These are phyloP conservation scores for Fusarium goolgardi DNA, from an alignment of 2,329 filamentous ascomycete genomes.

Conservation along the genomic window DNA sequence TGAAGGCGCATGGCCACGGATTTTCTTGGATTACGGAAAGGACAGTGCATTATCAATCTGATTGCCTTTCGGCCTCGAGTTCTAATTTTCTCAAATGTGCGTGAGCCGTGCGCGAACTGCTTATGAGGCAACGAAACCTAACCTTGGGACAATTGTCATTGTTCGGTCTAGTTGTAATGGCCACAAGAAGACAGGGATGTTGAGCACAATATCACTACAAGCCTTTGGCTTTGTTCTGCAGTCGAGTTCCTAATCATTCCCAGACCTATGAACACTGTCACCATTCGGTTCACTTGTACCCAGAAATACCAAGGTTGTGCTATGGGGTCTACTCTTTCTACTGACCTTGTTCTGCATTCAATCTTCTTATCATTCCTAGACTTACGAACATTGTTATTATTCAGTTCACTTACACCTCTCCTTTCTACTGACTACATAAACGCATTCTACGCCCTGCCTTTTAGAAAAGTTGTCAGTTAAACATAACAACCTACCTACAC, in stretches of 20 bases:
- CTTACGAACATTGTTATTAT: constrained; percentile 1
- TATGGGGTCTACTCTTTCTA: neutral
- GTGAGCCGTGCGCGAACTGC: neutral
- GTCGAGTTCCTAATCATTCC: neutral
- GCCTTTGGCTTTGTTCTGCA: constrained; percentile 4
- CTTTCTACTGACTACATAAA: constrained; percentile 1
- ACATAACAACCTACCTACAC: no score
- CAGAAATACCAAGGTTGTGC: neutral
- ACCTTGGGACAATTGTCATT: neutral
- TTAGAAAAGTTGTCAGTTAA: no score
- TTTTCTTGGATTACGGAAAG: constrained; percentile 36
- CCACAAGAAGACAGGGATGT: neutral
- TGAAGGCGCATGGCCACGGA: constrained; percentile 29
- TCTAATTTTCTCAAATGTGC: neutral
- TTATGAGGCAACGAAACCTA: constrained; percentile 8
- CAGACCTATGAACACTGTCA: neutral
- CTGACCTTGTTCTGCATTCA: constrained; percentile 1
- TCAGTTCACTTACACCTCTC: neutral
- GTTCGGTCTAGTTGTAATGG: neutral
- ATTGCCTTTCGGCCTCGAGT: constrained; percentile 36
- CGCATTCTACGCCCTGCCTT: neutral
- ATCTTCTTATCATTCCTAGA: neutral
- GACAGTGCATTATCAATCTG: constrained; percentile 30
- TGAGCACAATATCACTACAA: constrained; percentile 3
- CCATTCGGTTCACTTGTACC: neutral